phyloP scores from a whole-genome alignment of 192 early-diverging fungal species.

The Funneliformis mosseae region DNA sequence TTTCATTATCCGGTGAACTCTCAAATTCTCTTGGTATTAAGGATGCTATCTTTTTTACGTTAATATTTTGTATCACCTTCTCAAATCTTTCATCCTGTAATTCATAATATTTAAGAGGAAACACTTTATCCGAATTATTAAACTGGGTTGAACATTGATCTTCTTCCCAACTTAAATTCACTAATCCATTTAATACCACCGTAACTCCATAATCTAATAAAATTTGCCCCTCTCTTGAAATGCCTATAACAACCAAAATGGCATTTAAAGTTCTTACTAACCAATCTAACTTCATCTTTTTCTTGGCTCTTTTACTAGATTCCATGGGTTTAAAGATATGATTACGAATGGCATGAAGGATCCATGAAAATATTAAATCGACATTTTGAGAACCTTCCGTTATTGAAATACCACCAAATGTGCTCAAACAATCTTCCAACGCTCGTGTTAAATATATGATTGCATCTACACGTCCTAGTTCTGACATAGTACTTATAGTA shows the following conservation, averaged over 20 bases:
- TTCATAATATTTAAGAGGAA: neutral
- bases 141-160: neutral
- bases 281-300: conserved; percentile 41
- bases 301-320: conserved; percentile 11
- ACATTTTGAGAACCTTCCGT: neutral
- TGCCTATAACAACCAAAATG: conserved; percentile 46
- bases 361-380: conserved; percentile 38
- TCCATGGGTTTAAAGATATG: neutral
- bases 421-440: conserved; percentile 19
- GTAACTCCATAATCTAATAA: conserved; percentile 34
- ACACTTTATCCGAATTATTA: neutral
- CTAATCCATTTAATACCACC: conserved; percentile 37
- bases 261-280: conserved; percentile 53
- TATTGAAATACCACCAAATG: neutral
- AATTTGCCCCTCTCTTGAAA: neutral
- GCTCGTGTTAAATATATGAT: neutral
- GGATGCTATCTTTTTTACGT: neutral
- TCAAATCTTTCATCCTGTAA: conserved; percentile 1
- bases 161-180: conserved; percentile 41
- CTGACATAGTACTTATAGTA: conserved; percentile 3
- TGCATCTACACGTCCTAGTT: neutral
- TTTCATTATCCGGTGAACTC: neutral
- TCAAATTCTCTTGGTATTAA: conserved; percentile 12
- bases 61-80: conserved; percentile 7
- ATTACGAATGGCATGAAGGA: conserved; percentile 39